Evolutionary conservation across 176 grass and related monocot genomes (phyloP).

Genomic region (Oryza nivara): DNA sequence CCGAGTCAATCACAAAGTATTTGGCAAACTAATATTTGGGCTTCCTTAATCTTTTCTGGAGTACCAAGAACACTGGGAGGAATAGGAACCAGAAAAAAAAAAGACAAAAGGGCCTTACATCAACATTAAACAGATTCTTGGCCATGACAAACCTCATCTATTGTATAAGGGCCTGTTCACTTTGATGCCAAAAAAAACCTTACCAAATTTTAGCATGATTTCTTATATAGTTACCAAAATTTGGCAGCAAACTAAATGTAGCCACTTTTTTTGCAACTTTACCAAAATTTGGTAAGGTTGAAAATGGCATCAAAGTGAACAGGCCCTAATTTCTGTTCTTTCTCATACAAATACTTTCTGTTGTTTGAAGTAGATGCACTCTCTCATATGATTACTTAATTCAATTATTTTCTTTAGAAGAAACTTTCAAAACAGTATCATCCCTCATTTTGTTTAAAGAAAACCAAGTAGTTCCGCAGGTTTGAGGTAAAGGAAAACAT

Average conservation of each 20-base stretch:
- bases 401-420: neutral
- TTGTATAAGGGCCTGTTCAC: too few species aligned
- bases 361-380: neutral
- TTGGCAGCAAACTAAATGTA: too few species aligned
- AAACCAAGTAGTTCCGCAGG: neutral
- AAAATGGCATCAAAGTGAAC: too few species aligned
- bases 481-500: neutral
- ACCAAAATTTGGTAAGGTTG: too few species aligned
- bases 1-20: conserved; percentile 2
- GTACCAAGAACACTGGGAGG: neutral
- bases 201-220: too few species aligned
- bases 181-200: too few species aligned
- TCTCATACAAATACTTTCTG: neutral
- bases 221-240: too few species aligned
- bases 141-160: neutral
- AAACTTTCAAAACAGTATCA: neutral
- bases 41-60: neutral
- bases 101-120: neutral
- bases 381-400: conserved; percentile 8
- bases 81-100: neutral
- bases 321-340: neutral
- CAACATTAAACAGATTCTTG: neutral
- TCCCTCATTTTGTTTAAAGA: neutral
- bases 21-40: neutral
- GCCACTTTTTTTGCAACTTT: too few species aligned